Conservation (phyloP, 805 yeast genomes). For the Wickerhamomyces kurtzmanii region DNA sequence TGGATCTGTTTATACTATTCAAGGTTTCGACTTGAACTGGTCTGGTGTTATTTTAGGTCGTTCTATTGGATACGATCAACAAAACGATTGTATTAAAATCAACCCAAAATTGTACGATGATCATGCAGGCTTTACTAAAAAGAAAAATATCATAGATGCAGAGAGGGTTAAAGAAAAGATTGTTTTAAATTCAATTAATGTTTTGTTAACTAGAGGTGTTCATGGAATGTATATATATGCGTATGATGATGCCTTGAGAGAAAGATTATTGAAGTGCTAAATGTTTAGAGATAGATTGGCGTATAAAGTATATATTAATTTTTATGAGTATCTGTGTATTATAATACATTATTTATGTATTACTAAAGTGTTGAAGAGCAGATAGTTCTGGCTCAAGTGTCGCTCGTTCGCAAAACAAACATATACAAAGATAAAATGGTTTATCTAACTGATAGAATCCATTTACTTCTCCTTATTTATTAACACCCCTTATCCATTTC, state of each 20-base stretch:
- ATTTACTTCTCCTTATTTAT: background rate
- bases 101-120: conserved; percentile 31
- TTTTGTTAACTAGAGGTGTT: conserved; percentile 34
- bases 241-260: conserved; percentile 28
- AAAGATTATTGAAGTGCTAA: conserved; percentile 19
- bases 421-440: no score
- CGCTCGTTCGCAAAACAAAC: no score
- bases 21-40: conserved; percentile 37
- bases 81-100: conserved; percentile 22
- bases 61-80: conserved; percentile 27
- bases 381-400: no score
- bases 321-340: no score
- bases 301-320: background rate
- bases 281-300: conserved; percentile 14
- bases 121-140: conserved; percentile 33
- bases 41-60: conserved; percentile 37
- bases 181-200: conserved; percentile 33
- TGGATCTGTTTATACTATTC: conserved; percentile 37
- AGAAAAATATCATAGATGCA: conserved; percentile 25
- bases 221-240: conserved; percentile 32
- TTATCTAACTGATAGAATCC: no score
- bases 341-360: no score
- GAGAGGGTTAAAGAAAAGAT: conserved; percentile 27
- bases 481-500: conserved; percentile 41
- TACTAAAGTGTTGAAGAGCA: no score